Evolutionary conservation across 306 rosid species (phyloP).

Genomic region (Cicer chorassanicum): DNA sequence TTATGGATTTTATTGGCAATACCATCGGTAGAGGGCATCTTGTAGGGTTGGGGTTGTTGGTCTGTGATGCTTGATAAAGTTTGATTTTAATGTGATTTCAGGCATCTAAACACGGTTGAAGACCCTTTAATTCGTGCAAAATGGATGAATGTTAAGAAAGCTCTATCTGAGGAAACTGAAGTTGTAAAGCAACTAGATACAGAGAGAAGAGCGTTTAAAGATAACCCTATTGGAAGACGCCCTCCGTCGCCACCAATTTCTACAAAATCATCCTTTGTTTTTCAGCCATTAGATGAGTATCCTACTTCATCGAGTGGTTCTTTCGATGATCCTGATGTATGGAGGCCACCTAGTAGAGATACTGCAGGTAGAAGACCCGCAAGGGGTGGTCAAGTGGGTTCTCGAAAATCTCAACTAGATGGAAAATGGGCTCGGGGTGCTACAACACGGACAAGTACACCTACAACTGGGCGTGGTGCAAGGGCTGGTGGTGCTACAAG

Average conservation of each 20-base stretch:
- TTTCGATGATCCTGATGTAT: constrained; percentile 90
- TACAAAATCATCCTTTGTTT: constrained; percentile 75
- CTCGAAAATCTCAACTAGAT: constrained; percentile 78
- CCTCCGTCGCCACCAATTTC: constrained; percentile 81
- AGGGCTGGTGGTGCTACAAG: constrained; percentile 65
- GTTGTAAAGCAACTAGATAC: constrained; percentile 85
- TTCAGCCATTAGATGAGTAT: constrained; percentile 91
- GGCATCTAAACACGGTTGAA: constrained; percentile 74
- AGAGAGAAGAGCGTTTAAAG: constrained; percentile 75
- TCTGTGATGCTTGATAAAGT: not conserved
- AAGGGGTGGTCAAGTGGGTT: constrained; percentile 50
- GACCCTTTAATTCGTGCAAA: constrained; percentile 82
- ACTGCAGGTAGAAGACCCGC: constrained; percentile 65
- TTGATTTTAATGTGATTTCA: constrained; percentile 30
- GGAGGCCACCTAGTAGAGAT: constrained; percentile 96
- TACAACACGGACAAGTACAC: constrained; percentile 57
- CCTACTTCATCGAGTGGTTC: constrained; percentile 81
- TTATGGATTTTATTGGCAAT: too few species aligned
- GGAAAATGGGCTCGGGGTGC: constrained; percentile 88
- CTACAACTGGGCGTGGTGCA: constrained; percentile 68
- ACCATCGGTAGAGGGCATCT: too few species aligned
- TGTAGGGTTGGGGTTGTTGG: too few species aligned
- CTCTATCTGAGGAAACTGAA: constrained; percentile 82
- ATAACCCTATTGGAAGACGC: constrained; percentile 71
- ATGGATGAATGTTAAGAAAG: constrained; percentile 95